Conservation (phyloP, 2,329 filamentous ascomycete species). For the Lasiodiplodia sp. region DNA sequence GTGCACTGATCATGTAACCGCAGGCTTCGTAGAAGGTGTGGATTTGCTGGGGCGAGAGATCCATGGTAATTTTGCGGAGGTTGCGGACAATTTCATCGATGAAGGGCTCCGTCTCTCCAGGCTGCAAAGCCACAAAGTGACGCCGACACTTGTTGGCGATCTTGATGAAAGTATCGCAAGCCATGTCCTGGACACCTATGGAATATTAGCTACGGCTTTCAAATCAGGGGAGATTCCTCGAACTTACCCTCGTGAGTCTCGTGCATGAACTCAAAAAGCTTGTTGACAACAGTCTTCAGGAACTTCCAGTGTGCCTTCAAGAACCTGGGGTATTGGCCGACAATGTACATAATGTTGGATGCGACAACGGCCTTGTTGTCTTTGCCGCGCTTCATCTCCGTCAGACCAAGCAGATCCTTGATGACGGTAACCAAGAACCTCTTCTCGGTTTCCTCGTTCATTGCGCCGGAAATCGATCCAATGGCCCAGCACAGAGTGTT, state of each 20-base stretch:
- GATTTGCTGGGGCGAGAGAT: conserved; percentile 94
- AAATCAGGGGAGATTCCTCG: not conserved
- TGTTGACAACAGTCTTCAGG: conserved; percentile 98
- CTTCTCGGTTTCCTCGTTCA: conserved; percentile 99
- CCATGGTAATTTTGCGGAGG: conserved; percentile 93
- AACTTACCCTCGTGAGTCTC: conserved; percentile 91
- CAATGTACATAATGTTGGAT: conserved; percentile 99
- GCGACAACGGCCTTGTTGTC: conserved; percentile 99
- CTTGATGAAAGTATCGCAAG: conserved; percentile 99
- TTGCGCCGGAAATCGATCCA: conserved; percentile 95
- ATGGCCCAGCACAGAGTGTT: conserved; percentile 99
- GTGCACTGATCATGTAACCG: conserved; percentile 98
- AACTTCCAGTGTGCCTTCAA: conserved; percentile 99
- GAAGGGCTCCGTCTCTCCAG: conserved; percentile 92
- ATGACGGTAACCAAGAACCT: conserved; percentile 98
- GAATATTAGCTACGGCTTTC: not conserved
- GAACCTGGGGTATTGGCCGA: conserved; percentile 97
- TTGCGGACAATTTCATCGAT: conserved; percentile 98
- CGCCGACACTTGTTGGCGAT: conserved; percentile 98
- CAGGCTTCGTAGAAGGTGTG: conserved; percentile 99
- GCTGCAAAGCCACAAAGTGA: conserved; percentile 95
- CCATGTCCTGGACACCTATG: conserved; percentile 95
- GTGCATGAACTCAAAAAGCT: conserved; percentile 99
- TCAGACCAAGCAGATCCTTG: conserved; percentile 94
- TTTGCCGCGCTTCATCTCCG: conserved; percentile 99